Base-by-base conservation (phyloP, 768 basidiomycete species). In the Phlebiopsis flavidoalba region DNA sequence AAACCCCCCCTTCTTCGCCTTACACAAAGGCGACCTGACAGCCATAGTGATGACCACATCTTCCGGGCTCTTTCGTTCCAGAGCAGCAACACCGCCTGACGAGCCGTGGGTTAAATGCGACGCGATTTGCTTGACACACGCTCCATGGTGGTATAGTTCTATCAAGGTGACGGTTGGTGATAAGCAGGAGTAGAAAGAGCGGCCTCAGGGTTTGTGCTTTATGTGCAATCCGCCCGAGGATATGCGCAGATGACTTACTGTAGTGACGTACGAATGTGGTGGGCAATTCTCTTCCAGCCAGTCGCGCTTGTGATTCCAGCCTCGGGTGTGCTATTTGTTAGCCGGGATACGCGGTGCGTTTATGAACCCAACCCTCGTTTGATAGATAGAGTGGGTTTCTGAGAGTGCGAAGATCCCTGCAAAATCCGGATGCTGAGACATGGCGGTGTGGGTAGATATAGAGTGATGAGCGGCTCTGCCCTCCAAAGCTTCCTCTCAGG, bases 21-120 rank as follows among this genome's bases (percentile, higher is more conserved):
- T 91, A 61, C 87, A 88, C 57, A 91, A 72, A 1, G 89, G 88
- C 3, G 88, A 88, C 35, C 89, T 84, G 65, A 88, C 84, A 60
- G 91, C 88, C 78, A 90, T 81, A 1, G 90, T 91, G 61, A 93
- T 83, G 69, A 93, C 91, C 12, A 93, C 86, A 78, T 93, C 91
- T 63, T 91, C 84, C 3, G 83, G 83, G 54, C 72, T 79, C 70
- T 89, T 86, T 47, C 73, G 75, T 62, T 84, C 77, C 52, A 91
- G 75, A 15, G 78, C 75, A 22, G 77, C 72, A 7, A 84, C 68
- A n/a, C 83, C 83, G 26, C 65, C 71, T 17, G 79, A 71, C 12
- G 79, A 66, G 3, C 73, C 69, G 8, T 68, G 64, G 19, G 76
- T 67, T 56, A 89, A 71, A 66, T 89, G 89, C 46, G 84, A 80